Conservation (phyloP, 2,329 filamentous ascomycete genomes). For the Sclerotiophoma versabilis region DNA sequence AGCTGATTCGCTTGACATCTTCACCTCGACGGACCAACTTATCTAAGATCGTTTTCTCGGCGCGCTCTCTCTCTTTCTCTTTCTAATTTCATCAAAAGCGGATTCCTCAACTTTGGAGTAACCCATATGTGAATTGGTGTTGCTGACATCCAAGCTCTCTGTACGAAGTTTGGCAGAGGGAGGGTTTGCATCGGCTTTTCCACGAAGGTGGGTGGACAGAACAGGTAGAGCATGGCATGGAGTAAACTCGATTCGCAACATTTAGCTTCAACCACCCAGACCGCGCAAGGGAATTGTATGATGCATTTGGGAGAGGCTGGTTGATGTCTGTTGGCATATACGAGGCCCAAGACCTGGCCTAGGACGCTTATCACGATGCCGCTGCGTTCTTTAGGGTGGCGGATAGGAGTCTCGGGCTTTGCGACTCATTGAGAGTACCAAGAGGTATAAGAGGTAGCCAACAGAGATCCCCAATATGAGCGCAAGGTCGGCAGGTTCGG, state of each 20-base stretch:
- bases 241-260: background rate
- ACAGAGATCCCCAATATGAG: background rate
- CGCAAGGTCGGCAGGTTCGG: background rate
- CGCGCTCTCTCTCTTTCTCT: too few relatives aligned
- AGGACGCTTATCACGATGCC: background rate
- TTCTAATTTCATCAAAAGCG: too few relatives aligned
- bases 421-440: background rate
- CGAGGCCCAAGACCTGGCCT: constrained; percentile 1
- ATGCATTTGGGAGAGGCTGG: background rate
- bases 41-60: too few relatives aligned
- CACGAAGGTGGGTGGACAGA: background rate
- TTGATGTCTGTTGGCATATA: background rate
- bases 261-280: background rate
- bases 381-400: background rate
- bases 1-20: too few relatives aligned
- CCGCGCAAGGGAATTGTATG: background rate
- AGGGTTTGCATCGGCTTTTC: background rate
- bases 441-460: background rate
- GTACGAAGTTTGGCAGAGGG: too few relatives aligned
- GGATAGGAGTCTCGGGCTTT: background rate
- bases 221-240: background rate
- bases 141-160: too few relatives aligned
- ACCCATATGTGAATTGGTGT: too few relatives aligned
- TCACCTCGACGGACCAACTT: too few relatives aligned
- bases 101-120: too few relatives aligned